Evolutionary conservation across 2,329 filamentous ascomycete species (phyloP), one percentile per base, ranked within the genome.

Genomic region (Colletotrichum graminicola): DNA sequence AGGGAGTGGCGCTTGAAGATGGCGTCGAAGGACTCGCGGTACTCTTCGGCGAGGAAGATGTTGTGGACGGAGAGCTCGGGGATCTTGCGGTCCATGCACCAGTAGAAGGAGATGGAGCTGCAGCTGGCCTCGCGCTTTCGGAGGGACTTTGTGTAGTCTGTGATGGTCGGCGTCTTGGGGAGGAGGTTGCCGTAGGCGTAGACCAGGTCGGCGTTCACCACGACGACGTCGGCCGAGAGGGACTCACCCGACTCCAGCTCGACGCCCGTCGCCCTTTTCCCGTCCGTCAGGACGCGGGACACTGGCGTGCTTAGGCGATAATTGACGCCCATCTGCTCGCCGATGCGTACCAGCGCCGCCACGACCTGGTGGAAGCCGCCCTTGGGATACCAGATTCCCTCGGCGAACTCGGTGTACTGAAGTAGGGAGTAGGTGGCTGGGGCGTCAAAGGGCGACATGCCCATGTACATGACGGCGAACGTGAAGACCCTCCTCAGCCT

Each of bases 381-480:
- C 29, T 87, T 84, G 0, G 91, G 91, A 80, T 93, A 94, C 89
- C 91, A 92, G 54, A 94, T 93, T 0, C 92, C 92, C 81, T 94
- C 91, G 0, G 90, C 90, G 41, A 93, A 81, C 81, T 94, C 92
- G 0, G 92, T 92, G 78, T 94, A 94, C 79, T 94, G 92, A 62
- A 94, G 82, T 71, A 94, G 79, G 60, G 87, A 91, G 80, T 94
- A 94, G 2, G 92, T 94, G 4, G 90, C 91, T 0, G 92, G 92
- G 0, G 92, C 92, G 77, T 93, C 91, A 77, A 92, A 94, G 0
- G 92, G 92, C 66, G 86, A 90, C 92, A 94, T 94, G 0, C 92
- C 92, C 90, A 94, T 92, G 77, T 94, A 94, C 92, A 94, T 94
- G 75, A 90, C 93, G 29, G 89, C 91, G 79, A 94, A 94, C 0